Evolutionary conservation across 2,329 filamentous ascomycete genomes (phyloP), one percentile per base, ranked within the genome.

Genomic region (Dactylellina leptospora): DNA sequence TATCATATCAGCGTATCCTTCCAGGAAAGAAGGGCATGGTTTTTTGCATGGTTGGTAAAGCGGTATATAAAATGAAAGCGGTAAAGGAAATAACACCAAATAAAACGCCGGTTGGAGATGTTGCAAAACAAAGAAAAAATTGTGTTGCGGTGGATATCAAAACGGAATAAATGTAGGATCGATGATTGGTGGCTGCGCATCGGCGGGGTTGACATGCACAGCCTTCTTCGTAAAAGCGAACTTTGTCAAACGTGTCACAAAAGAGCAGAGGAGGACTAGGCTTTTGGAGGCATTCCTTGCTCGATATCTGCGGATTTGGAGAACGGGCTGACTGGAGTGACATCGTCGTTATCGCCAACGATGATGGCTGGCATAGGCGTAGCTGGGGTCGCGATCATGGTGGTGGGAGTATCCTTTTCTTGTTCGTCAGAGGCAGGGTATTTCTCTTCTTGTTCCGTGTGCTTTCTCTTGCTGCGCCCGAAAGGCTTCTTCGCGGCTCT

Each of bases 311-410:
- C n/a, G 23, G 53, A 20, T 44, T 64, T 72, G 20, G 68, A 54
- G 33, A 59, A 72, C 45, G 68, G 68, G 68, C 68, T 72, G 6
- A 72, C 55, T 8, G 68, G 68, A n/a, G 59, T 70, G 25, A 55
- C 44, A 20, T 11, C 36, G 18, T 72, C 68, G 51, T 72, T 59
- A 5, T 59, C 68, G 42, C 64, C 68, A 59, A 72, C 59, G 27
- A 72, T 72, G 22, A 59, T 59, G 10, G 68, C 59, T 53, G 55
- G 60, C 23, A 59, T 59, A 16, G 48, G 27, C 3, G 59, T 47
- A 18, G 58, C 58, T 20, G 42, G 22, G 10, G 44, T 27, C 13
- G 36, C 4, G 13, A 16, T 5, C 5, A 59, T 6, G 23, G 48
- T 23, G 11, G 44, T 55, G 27, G 63, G 63, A 5, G 56, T 71